Base-by-base conservation (phyloP, 139 green algal genomes). In the Auxenochlorella protothecoides region DNA sequence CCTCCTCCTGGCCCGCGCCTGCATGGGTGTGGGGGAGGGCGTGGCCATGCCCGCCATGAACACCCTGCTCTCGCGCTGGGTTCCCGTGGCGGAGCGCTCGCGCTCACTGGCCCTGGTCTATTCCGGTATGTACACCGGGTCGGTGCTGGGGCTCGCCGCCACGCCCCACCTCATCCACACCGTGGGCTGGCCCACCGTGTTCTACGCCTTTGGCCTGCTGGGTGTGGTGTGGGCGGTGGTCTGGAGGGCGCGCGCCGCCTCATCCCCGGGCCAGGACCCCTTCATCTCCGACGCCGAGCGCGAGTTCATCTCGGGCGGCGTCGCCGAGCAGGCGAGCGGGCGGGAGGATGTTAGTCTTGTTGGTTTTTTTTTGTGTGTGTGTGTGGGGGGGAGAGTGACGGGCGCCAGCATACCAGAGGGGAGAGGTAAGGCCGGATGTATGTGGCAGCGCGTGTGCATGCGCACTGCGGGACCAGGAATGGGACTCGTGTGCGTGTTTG, bases 11-110 rank as follows among this genome's bases (percentile, higher is more conserved):
- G 84, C 86, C 3, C 78, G 94, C 53, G 88, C 86, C 3, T 87
- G 91, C 69, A 98, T 99, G 92, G 94, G 94, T 66, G 79, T 99
- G 4, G 94, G 94, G 3, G 94, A 99, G 79, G 94, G 94, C 5
- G 94, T 99, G 62, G 94, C 94, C 61, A 97, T 98, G 92, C 94
- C 94, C 2, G 91, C 94, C 6, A 98, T 98, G 93, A 98, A 98
- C 83, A 96, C 92, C 72, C 74, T 99, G 73, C 83, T 98, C n/a
- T 93, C 88, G 4, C 89, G 87, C 70, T 97, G 93, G 92, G 88
- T 98, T 15, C 93, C 93, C 14, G 76, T 86, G 11, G 68, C 76
- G 27, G 93, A 98, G 84, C 88, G 94, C 60, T 90, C 80, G 11
- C 84, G 92, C 55, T 93, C 89, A 3, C 85, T 98, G 53, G 88